Evolutionary conservation across 768 basidiomycete genomes (phyloP), one percentile per base, ranked within the genome.

Genomic region (Phylloporus sp.): DNA sequence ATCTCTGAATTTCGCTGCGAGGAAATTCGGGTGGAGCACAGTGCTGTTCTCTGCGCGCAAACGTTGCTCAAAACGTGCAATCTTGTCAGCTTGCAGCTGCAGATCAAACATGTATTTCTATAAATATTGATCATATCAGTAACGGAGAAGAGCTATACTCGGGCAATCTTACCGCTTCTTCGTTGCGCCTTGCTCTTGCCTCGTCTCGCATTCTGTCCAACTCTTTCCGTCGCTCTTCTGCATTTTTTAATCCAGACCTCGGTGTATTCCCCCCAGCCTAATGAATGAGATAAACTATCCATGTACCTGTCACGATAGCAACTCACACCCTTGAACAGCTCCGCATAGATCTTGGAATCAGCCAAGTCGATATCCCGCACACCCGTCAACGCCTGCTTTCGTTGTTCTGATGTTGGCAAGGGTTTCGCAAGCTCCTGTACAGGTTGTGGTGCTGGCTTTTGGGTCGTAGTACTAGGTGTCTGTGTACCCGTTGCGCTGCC

Each of bases 221-320:
- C 51, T 90, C 85, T 57, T 77, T 84, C 50, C 80, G 74, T 43
- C 85, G 74, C 61, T 88, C 85, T 56, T 87, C 86, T n/a, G 86
- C 80, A 39, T 74, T 75, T 52, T 68, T 80, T 50, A 75, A 59
- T 20, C 76, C 76, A 26, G 78, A 75, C 15, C 67, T 71, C 10
- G 78, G 72, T 32, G 75, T 72, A 50, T 56, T 74, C 45, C 73
- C 75, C 16, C 73, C 73, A n/a, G 73, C 57, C 77, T 79, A 34
- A 18, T 40, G 24, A 32, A 31, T 23, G 35, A 24, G 39, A 39
- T 54, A 23, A 55, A 22, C 28, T 3, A 24, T 29, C n/a, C 40
- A 49, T 28, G 15, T 42, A 18, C 26, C 28, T 48, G 39, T 22
- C 34, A 35, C 24, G 24, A 44, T 32, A 34, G 29, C 6, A 18